Evolutionary conservation across 73 alveolate species (phyloP).

Genomic region (Urostyla sp.): DNA sequence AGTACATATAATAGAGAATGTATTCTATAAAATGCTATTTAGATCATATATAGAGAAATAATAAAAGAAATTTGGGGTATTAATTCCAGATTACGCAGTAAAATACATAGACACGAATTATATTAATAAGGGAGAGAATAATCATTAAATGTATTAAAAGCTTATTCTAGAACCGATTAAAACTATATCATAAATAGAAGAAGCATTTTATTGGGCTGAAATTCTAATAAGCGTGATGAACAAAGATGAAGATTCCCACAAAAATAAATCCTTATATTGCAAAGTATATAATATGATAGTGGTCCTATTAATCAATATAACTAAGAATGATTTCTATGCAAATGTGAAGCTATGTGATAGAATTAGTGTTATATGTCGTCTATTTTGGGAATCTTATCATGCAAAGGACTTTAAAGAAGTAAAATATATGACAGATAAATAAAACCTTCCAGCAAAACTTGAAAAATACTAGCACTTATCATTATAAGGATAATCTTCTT

Average conservation of each 20-base stretch:
- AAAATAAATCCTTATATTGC: neutral
- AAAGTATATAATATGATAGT: conserved; percentile 8
- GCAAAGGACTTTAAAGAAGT: neutral
- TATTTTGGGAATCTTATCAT: neutral
- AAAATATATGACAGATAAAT: neutral
- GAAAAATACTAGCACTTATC: neutral
- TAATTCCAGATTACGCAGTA: conserved; percentile 41
- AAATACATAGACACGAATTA: conserved; percentile 11
- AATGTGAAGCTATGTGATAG: neutral
- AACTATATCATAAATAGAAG: neutral
- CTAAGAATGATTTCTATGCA: neutral
- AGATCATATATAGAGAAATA: neutral
- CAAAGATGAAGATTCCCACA: neutral
- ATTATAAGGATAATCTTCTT: neutral
- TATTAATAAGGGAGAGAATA: neutral
- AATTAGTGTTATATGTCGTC: neutral
- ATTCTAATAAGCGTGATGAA: conserved; percentile 4
- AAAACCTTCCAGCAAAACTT: neutral
- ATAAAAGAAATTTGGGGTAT: conserved; percentile 2
- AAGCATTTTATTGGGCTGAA: conserved; percentile 19
- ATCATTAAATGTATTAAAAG: neutral
- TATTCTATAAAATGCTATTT: conserved; percentile 22
- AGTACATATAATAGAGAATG: conserved; percentile 7
- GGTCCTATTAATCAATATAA: neutral
- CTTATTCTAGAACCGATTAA: neutral